Percentiles rank a stretch among this genome's conserved stretches.
Evolutionary conservation across 73 alveolate species (phyloP).

Genomic region (Stentor roeselii): DNA sequence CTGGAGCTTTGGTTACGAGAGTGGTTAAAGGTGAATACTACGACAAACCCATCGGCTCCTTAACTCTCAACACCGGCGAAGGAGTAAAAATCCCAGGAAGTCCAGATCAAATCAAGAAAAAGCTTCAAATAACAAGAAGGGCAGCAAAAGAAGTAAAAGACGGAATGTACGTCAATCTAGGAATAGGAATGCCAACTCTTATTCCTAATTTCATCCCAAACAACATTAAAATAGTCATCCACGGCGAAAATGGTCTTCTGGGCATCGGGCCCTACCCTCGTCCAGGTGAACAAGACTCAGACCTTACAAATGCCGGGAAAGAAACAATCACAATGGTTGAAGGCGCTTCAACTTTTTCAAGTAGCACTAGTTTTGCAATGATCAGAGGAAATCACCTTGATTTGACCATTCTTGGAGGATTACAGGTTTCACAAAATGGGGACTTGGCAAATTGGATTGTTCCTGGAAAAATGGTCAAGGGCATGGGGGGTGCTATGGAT

Average conservation of each 20-base stretch:
- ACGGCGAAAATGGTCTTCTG: conserved; percentile 80
- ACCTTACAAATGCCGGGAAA: conserved; percentile 92
- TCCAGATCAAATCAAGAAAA: conserved; percentile 29
- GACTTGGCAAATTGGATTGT: conserved; percentile 97
- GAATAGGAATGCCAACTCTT: conserved; percentile 89
- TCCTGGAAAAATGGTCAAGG: conserved; percentile 93
- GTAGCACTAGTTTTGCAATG: conserved; percentile 86
- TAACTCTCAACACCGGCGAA: conserved; percentile 42
- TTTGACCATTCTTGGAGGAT: conserved; percentile 82
- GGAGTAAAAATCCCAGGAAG: conserved; percentile 31
- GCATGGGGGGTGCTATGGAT: conserved; percentile 96
- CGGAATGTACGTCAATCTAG: conserved; percentile 85
- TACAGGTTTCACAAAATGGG: conserved; percentile 78
- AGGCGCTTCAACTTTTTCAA: conserved; percentile 77
- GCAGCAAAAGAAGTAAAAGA: conserved; percentile 73
- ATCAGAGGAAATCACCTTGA: conserved; percentile 90
- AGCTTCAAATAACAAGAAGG: conserved; percentile 57
- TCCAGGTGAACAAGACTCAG: conserved; percentile 76
- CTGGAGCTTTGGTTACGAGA: conserved; percentile 83
- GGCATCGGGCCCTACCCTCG: conserved; percentile 85
- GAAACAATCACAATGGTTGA: conserved; percentile 73
- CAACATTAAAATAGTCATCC: conserved; percentile 49
- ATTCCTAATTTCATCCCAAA: conserved; percentile 52
- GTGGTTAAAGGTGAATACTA: conserved; percentile 61
- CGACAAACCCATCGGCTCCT: conserved; percentile 62